These are phyloP conservation scores for Pleodorina starrii DNA, from an alignment of 139 green algal species.

Conservation along the genomic window DNA sequence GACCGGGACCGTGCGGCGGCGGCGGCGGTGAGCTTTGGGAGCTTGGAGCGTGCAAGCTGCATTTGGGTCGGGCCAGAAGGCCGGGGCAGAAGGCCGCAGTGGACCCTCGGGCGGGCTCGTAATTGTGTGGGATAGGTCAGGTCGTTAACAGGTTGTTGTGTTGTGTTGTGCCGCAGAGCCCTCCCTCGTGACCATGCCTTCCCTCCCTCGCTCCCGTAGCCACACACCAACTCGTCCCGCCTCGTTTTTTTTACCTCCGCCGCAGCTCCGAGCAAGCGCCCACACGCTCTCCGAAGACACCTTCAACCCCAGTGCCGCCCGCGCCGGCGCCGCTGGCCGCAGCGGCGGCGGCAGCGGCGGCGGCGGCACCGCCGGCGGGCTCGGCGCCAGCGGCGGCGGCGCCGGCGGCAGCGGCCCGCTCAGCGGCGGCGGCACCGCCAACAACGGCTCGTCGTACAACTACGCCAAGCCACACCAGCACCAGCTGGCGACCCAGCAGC, in stretches of 20 bases:
- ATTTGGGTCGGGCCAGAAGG: too few species aligned
- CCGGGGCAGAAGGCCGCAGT: too few species aligned
- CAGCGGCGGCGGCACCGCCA: slow-evolving; percentile 11
- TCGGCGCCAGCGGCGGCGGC: not conserved
- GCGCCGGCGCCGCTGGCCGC: not conserved
- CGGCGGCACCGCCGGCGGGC: not conserved
- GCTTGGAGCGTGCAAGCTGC: too few species aligned
- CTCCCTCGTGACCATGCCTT: too few species aligned
- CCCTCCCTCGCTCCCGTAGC: too few species aligned
- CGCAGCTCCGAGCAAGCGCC: slow-evolving; percentile 21
- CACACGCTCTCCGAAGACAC: slow-evolving; percentile 1
- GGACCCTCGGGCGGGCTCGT: too few species aligned
- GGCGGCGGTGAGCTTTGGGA: not conserved
- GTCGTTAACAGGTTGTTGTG: too few species aligned
- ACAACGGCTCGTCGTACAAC: slow-evolving; percentile 27
- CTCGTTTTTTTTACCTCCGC: too few species aligned
- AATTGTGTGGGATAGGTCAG: too few species aligned
- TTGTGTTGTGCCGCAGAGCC: too few species aligned
- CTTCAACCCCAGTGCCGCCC: not conserved
- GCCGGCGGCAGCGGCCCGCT: not conserved
- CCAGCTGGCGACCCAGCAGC: not conserved
- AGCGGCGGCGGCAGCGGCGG: not conserved
- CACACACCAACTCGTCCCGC: too few species aligned
- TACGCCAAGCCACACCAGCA: not conserved
- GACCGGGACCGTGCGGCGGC: not conserved